Percentiles rank a stretch among this genome's conserved stretches.
Evolutionary conservation across 2,329 filamentous ascomycete genomes (phyloP).

Genomic region (Cercospora sp.): DNA sequence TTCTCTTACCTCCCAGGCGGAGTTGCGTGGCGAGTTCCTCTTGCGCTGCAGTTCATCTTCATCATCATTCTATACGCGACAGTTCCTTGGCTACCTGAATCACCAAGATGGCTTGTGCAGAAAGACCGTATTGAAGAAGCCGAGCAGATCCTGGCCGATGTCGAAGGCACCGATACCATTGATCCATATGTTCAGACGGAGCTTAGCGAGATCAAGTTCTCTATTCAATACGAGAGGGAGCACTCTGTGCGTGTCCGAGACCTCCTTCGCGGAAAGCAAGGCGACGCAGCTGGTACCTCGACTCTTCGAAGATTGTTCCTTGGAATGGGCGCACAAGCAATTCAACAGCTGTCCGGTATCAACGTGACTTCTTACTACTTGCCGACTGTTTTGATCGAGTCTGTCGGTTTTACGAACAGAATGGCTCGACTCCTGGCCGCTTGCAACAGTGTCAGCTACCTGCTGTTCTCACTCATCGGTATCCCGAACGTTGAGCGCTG

Average conservation of each 20-base stretch:
- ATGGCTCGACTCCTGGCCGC: constrained; percentile 58
- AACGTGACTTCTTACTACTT: constrained; percentile 53
- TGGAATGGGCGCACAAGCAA: constrained; percentile 56
- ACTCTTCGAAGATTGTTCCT: constrained; percentile 54
- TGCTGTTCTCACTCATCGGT: constrained; percentile 50
- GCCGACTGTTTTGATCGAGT: constrained; percentile 60
- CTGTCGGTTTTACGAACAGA: constrained; percentile 55
- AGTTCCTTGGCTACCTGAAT: constrained; percentile 51
- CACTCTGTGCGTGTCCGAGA: constrained; percentile 54
- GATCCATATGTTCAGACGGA: constrained; percentile 50
- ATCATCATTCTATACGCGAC: constrained; percentile 49
- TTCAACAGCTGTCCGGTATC: constrained; percentile 51
- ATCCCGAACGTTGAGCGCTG: constrained; percentile 53
- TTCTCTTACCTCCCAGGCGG: constrained; percentile 49
- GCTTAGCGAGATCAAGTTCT: constrained; percentile 50
- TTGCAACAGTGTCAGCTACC: constrained; percentile 54
- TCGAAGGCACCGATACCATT: constrained; percentile 48
- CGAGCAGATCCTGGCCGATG: constrained; percentile 50
- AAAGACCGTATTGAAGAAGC: constrained; percentile 50
- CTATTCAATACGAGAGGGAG: constrained; percentile 52
- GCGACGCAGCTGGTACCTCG: constrained; percentile 47
- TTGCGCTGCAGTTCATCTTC: constrained; percentile 54
- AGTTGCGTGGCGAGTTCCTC: constrained; percentile 49
- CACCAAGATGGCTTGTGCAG: constrained; percentile 51
- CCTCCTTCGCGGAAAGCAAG: constrained; percentile 51